phyloP scores from a whole-genome alignment of 305 asterid genomes.

The Petunia hybrid region DNA sequence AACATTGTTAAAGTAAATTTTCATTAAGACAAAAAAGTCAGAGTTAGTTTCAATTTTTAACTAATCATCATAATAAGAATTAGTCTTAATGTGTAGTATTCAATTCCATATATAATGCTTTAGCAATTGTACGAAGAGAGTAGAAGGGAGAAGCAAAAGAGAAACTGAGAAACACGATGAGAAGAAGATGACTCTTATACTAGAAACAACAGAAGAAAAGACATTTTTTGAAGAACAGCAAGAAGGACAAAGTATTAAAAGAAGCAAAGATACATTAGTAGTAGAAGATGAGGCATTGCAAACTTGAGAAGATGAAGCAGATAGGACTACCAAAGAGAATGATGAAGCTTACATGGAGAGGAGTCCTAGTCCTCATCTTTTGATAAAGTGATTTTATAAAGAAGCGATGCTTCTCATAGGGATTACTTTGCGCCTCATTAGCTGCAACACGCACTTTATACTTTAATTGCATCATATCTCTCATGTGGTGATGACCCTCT shows the following conservation, averaged over 20 bases:
- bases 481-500: constrained; percentile 8
- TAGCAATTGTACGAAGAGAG: not conserved
- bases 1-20: not conserved
- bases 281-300: not conserved
- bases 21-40: not conserved
- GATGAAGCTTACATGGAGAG: constrained; percentile 14
- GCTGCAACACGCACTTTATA: not conserved
- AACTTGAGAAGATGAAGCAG: not conserved
- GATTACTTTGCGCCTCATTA: constrained; percentile 15
- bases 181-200: not conserved
- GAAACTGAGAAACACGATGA: not conserved
- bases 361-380: constrained; percentile 18
- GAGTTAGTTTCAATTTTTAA: not conserved
- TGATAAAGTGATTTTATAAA: not conserved
- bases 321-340: not conserved
- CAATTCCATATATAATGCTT: constrained; percentile 1
- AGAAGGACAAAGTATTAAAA: not conserved
- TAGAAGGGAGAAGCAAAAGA: constrained; percentile 13
- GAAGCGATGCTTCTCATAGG: not conserved
- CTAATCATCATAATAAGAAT: not conserved
- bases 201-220: not conserved
- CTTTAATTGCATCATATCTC: not conserved
- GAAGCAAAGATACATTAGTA: not conserved
- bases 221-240: not conserved
- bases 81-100: not conserved